Conservation (phyloP, 2,329 filamentous ascomycete species). For the Xylaria sp. region DNA sequence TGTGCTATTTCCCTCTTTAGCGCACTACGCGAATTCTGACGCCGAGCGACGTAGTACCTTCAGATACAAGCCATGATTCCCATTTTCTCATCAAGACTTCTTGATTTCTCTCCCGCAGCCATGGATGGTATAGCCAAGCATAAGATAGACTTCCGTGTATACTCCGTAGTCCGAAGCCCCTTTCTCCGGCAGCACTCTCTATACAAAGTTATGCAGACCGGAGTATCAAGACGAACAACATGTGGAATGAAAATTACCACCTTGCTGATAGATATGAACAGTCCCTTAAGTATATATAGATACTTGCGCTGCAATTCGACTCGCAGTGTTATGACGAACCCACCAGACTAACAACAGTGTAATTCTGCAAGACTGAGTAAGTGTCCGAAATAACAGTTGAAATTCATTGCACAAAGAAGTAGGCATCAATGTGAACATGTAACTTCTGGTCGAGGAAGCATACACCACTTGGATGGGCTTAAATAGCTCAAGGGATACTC, state of each 20-base stretch:
- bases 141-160: neutral
- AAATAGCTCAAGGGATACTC: neutral
- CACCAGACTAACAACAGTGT: neutral
- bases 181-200: neutral
- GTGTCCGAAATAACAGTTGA: too few species aligned
- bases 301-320: too few species aligned
- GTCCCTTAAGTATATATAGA: too few species aligned
- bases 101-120: neutral
- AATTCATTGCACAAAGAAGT: too few species aligned
- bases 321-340: too few species aligned
- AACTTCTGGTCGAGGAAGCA: neutral
- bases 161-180: neutral
- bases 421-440: neutral
- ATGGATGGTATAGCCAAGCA: neutral
- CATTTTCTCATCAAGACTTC: neutral
- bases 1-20: neutral
- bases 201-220: neutral
- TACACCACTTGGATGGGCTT: too few species aligned
- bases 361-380: neutral
- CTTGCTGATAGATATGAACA: neutral
- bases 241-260: neutral
- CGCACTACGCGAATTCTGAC: neutral
- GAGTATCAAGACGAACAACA: neutral
- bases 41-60: neutral
- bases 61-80: neutral